These are phyloP conservation scores for Coffea humblotiana DNA, from an alignment of 305 asterid genomes.

Conservation along the genomic window DNA sequence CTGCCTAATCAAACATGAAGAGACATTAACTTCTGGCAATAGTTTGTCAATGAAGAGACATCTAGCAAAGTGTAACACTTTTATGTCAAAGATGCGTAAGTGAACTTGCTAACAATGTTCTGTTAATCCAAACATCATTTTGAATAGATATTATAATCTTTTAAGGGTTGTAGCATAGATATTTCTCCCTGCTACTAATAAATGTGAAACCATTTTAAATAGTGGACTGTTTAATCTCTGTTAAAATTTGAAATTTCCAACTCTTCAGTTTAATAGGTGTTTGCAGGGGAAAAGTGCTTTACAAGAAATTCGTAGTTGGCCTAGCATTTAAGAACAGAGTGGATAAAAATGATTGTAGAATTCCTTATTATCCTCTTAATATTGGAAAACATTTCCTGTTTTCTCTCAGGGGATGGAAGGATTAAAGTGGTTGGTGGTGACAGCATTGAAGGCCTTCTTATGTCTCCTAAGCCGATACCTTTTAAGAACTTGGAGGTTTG, in stretches of 20 bases:
- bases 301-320: background rate
- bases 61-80: background rate
- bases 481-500: conserved; percentile 90
- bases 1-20: background rate
- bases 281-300: background rate
- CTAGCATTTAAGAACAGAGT: background rate
- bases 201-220: too few relatives aligned
- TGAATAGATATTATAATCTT: background rate
- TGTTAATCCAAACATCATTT: background rate
- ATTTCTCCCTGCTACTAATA: background rate
- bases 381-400: conserved; percentile 18
- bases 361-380: conserved; percentile 11
- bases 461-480: conserved; percentile 74
- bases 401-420: conserved; percentile 86
- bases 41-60: background rate
- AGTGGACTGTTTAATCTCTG: background rate
- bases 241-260: background rate
- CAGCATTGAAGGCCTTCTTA: conserved; percentile 82
- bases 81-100: background rate
- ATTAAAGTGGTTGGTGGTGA: conserved; percentile 89
- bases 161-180: background rate
- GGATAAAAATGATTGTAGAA: background rate
- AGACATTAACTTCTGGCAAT: background rate
- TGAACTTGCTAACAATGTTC: background rate
- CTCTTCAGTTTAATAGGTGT: background rate